Percentiles rank a stretch among this genome's conserved stretches.
Evolutionary conservation across 2,329 filamentous ascomycete species (phyloP).

Genomic region (Chaetomiaceae sp.): DNA sequence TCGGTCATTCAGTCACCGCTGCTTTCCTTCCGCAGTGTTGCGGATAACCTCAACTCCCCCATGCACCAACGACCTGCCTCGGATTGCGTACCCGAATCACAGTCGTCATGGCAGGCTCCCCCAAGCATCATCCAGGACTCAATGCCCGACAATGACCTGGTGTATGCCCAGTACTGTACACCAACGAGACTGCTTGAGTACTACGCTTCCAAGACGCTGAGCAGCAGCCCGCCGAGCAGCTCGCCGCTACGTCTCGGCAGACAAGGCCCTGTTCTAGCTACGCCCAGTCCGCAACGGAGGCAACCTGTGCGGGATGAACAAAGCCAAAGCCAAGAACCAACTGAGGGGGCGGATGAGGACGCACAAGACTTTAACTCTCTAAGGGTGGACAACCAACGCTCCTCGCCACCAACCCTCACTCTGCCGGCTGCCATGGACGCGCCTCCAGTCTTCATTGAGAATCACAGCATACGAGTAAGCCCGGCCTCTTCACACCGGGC

Average conservation of each 20-base stretch:
- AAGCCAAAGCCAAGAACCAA: no score
- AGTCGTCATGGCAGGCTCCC: constrained; percentile 37
- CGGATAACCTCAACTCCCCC: constrained; percentile 27
- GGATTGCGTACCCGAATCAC: constrained; percentile 18
- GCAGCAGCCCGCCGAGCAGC: constrained; percentile 24
- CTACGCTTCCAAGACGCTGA: constrained; percentile 36
- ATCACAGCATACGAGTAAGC: not conserved
- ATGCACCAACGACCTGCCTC: constrained; percentile 5
- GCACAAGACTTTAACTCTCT: no score
- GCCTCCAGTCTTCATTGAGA: no score
- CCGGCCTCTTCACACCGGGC: constrained; percentile 16
- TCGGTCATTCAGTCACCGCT: constrained; percentile 20
- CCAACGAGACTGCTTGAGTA: constrained; percentile 46
- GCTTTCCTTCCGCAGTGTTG: constrained; percentile 29
- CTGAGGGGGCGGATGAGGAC: no score
- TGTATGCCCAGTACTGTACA: constrained; percentile 34
- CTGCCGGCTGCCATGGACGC: no score
- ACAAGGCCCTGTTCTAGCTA: not conserved
- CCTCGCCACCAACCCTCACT: no score
- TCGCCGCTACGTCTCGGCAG: constrained; percentile 5
- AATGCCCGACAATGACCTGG: constrained; percentile 36
- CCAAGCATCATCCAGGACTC: constrained; percentile 52
- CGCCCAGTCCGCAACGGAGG: not conserved
- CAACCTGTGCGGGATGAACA: not conserved
- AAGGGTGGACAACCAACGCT: no score